Evolutionary conservation across 2,329 filamentous ascomycete genomes (phyloP).

Genomic region (Fusarium sp.): DNA sequence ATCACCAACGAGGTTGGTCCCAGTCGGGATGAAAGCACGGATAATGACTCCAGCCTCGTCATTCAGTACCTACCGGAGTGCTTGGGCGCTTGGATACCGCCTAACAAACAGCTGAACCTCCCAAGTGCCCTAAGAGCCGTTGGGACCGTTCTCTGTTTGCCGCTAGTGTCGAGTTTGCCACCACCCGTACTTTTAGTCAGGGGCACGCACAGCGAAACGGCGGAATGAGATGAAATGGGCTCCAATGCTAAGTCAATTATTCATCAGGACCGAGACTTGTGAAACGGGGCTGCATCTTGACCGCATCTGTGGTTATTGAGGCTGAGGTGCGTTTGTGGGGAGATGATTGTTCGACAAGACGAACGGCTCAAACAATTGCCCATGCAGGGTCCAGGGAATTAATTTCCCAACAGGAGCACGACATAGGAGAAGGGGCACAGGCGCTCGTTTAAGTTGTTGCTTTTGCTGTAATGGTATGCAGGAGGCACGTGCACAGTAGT

Average conservation of each 20-base stretch:
- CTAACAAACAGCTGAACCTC: slow-evolving; percentile 10
- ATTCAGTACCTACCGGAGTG: not conserved
- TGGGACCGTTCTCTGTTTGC: slow-evolving; percentile 34
- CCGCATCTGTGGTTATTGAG: slow-evolving; percentile 27
- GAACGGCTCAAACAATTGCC: slow-evolving; percentile 29
- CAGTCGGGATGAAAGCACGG: slow-evolving; percentile 14
- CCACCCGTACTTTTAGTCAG: slow-evolving; percentile 44
- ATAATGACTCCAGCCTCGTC: slow-evolving; percentile 25
- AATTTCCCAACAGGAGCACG: slow-evolving; percentile 47
- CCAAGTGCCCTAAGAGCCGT: slow-evolving; percentile 38
- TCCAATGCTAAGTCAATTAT: not conserved
- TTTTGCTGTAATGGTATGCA: slow-evolving; percentile 9
- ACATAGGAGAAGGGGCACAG: slow-evolving; percentile 42
- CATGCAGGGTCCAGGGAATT: slow-evolving; percentile 41
- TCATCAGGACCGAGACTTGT: slow-evolving; percentile 2
- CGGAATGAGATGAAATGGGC: slow-evolving; percentile 1
- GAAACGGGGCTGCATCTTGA: slow-evolving; percentile 25
- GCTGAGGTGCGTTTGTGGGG: slow-evolving; percentile 35
- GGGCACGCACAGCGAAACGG: slow-evolving; percentile 27
- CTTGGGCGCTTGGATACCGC: not conserved
- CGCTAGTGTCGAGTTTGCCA: slow-evolving; percentile 44
- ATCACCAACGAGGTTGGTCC: slow-evolving; percentile 12
- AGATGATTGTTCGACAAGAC: slow-evolving; percentile 25
- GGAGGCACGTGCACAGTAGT: slow-evolving; percentile 33
- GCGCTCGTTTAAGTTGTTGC: slow-evolving; percentile 10